Evolutionary conservation across 2,329 filamentous ascomycete genomes (phyloP).

Genomic region (Xylariaceae sp.): DNA sequence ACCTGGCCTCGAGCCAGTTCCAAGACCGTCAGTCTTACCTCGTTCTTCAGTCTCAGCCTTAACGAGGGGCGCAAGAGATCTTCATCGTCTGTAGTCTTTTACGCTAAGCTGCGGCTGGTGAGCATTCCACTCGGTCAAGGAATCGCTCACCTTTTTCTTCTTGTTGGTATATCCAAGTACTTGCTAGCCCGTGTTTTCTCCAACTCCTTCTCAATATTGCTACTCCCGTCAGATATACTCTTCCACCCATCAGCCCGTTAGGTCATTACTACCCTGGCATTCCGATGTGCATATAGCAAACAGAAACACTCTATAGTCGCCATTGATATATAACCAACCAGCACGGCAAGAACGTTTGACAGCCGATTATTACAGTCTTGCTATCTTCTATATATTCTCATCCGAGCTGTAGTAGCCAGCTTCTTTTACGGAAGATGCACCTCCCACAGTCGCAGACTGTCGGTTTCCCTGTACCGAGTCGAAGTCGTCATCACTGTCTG

Average conservation of each 20-base stretch:
- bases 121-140: neutral
- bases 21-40: too few species aligned
- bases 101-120: conserved; percentile 8
- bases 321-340: neutral
- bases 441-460: conserved; percentile 19
- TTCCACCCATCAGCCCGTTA: neutral
- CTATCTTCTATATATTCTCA: neutral
- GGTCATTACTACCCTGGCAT: conserved; percentile 4
- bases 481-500: conserved; percentile 20
- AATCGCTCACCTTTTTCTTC: too few species aligned
- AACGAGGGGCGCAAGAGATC: conserved; percentile 6
- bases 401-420: neutral
- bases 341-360: neutral
- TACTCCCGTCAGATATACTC: conserved; percentile 1
- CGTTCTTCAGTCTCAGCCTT: conserved; percentile 6
- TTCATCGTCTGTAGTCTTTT: conserved; percentile 1
- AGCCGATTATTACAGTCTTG: neutral
- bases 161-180: neutral
- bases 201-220: conserved; percentile 2
- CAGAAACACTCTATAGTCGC: conserved; percentile 2
- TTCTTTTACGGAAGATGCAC: conserved; percentile 17
- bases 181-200: conserved; percentile 1
- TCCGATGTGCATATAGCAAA: neutral
- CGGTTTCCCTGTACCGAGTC: conserved; percentile 20
- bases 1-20: too few species aligned